Base-by-base conservation (phyloP, 176 grass and related monocot species). In the Oryza meridionalis region DNA sequence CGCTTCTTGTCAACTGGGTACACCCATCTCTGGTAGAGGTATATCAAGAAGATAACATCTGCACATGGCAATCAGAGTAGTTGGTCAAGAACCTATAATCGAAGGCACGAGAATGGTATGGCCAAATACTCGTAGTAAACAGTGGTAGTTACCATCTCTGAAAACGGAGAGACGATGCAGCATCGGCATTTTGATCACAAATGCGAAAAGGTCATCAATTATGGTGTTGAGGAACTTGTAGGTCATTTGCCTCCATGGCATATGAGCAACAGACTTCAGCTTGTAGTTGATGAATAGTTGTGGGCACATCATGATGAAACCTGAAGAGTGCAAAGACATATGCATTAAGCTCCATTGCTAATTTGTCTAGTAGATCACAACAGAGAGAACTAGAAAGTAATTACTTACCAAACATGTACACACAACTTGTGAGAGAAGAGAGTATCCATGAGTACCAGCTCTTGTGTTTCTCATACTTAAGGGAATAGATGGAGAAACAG, bases 381-480 rank as follows among this genome's bases (percentile, higher is more conserved):
- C 0, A 1, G 0, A 59, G 59, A 65, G 1, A 89, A 75, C 15
- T 17, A 29, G 35, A 22, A 85, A 67, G 40, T 11, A 42, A 50
- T 53, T 84, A n/a, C 89, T 74, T 96, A 99, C 97, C 97, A 82
- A 99, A 99, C 97, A 96, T 96, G 90, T 99, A 99, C 13, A 99
- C 97, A 70, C 93, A 99, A 76, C 91, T 99, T 71, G 97, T 99
- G 78, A 94, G 81, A 81, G 97, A 99, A 65, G 97, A 99, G 50
- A 99, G 93, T 91, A 99, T 96, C 97, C 97, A 99, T 2, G 97
- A 99, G 86, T 99, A 99, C 97, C 97, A 99, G 88, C 97, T 96
- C 90, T 88, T 99, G 66, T 99, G 97, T 71, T 90, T 86, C 51
- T 99, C 90, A 42, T 99, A 99, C 76, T 92, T 96, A 0, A 99